These are phyloP conservation scores for Lichtheimia ramosa DNA, from an alignment of 371 early-diverging fungal genomes.

Conservation along the genomic window DNA sequence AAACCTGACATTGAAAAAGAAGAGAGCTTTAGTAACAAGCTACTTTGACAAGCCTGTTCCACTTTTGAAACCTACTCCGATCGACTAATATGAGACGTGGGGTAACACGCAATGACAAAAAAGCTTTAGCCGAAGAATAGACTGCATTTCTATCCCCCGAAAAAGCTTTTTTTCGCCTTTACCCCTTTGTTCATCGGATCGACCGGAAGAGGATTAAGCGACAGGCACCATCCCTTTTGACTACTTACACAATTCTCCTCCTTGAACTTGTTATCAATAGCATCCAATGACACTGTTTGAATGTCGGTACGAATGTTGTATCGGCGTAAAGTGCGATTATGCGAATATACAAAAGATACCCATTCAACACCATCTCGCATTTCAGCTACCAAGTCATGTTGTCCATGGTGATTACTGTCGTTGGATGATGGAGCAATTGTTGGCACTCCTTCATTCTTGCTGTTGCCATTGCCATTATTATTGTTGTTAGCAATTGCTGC, in stretches of 20 bases:
- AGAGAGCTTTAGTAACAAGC: not conserved
- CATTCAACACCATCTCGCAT: slow-evolving; percentile 67
- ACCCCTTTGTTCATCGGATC: slow-evolving; percentile 11
- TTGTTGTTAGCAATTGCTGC: slow-evolving; percentile 10
- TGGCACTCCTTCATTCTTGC: not conserved
- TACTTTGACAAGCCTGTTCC: not conserved
- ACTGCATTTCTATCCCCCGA: not conserved
- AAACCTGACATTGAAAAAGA: slow-evolving; percentile 22
- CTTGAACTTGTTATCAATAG: slow-evolving; percentile 76
- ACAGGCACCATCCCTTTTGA: slow-evolving; percentile 3
- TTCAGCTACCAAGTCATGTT: slow-evolving; percentile 43
- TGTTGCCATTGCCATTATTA: not conserved
- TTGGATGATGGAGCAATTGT: not conserved
- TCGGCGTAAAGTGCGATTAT: slow-evolving; percentile 60
- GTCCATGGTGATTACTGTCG: not conserved
- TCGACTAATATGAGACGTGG: slow-evolving; percentile 27
- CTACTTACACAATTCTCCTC: slow-evolving; percentile 74
- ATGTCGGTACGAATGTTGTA: slow-evolving; percentile 84
- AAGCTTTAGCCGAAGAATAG: slow-evolving; percentile 14
- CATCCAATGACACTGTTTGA: slow-evolving; percentile 61
- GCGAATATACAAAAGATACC: slow-evolving; percentile 71
- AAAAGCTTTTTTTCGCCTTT: not conserved
- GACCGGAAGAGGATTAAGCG: slow-evolving; percentile 6
- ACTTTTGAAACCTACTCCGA: slow-evolving; percentile 3
- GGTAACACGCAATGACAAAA: slow-evolving; percentile 57